Evolutionary conservation across 2,329 filamentous ascomycete genomes (phyloP), one percentile per base, ranked within the genome.

Genomic region (Diaporthe humulicola): DNA sequence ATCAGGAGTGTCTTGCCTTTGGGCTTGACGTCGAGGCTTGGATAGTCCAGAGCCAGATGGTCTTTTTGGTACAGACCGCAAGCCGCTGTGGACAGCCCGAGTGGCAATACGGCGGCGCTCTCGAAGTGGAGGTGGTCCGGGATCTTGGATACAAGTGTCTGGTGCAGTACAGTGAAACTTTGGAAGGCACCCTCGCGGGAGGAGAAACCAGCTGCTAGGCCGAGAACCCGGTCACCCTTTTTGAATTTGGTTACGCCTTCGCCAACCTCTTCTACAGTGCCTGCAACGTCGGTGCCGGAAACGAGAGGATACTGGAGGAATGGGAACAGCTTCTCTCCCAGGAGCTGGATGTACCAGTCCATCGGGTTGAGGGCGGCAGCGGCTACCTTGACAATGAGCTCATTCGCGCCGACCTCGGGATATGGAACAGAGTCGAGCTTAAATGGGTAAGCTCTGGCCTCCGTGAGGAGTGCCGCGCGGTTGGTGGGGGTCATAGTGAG

Each of bases 281-380:
- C 60, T 8, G 30, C 30, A 7, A 66, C 19, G 33, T 66, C 60
- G 17, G 4, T 5, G 4, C 45, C 45, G 4, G 5, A 14, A 5
- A 48, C 17, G 45, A 15, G 17, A 7, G 45, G 45, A 14, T 48
- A 48, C 17, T 48, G 9, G 12, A 48, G 9, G 45, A 15, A 72
- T 64, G 82, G 76, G 14, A 75, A 67, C 36, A 77, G 42, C 15
- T 75, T 42, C 61, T 84, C 74, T 40, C 80, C 82, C 42, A 72
- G 75, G 57, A 80, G 70, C 2, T 81, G 76, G 57, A 79, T 81
- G 30, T 57, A 80, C 48, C 71, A 75, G 82, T 83, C 81, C 15
- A 82, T 38, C 78, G 77, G 66, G 81, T 82, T 83, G 71, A 82
- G 77, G 10, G 81, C 80, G 50, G 82, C 74, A 22, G 80, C 78